Conservation (phyloP, 495 filamentous ascomycete genomes). For the Aspergillus sclerotioniger region DNA sequence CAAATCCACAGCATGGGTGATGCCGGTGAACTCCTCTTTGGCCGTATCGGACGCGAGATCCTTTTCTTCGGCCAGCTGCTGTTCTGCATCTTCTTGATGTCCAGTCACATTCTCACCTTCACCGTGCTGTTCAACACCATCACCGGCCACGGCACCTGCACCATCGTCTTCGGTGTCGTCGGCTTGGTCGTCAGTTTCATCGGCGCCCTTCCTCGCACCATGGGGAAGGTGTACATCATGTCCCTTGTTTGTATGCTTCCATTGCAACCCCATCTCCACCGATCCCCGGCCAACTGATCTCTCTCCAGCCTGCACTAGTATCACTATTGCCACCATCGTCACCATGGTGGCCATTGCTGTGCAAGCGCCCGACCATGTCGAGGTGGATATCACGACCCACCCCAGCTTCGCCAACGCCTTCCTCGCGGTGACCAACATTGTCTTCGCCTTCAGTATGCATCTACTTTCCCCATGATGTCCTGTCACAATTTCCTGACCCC, state of each 20-base stretch:
- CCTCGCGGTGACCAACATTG: slow-evolving; percentile 34
- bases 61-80: slow-evolving; percentile 60
- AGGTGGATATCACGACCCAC: slow-evolving; percentile 18
- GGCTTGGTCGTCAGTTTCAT: slow-evolving; percentile 62
- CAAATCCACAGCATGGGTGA: slow-evolving; percentile 69
- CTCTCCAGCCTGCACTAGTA: slow-evolving; percentile 53
- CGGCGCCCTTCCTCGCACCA: slow-evolving; percentile 63
- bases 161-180: slow-evolving; percentile 63
- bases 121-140: slow-evolving; percentile 66
- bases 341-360: slow-evolving; percentile 67
- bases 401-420: slow-evolving; percentile 29
- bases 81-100: slow-evolving; percentile 72
- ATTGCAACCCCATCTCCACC: background rate
- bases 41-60: slow-evolving; percentile 60
- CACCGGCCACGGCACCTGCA: slow-evolving; percentile 63
- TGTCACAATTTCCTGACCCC: background rate
- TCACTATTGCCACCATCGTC: slow-evolving; percentile 64
- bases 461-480: background rate
- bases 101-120: slow-evolving; percentile 68
- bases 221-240: slow-evolving; percentile 56
- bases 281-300: background rate
- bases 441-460: slow-evolving; percentile 36
- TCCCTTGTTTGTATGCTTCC: slow-evolving; percentile 51
- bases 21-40: slow-evolving; percentile 63
- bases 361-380: slow-evolving; percentile 21